Conservation (phyloP, 2,329 filamentous ascomycete genomes). For the Polytolypa hystricis region DNA sequence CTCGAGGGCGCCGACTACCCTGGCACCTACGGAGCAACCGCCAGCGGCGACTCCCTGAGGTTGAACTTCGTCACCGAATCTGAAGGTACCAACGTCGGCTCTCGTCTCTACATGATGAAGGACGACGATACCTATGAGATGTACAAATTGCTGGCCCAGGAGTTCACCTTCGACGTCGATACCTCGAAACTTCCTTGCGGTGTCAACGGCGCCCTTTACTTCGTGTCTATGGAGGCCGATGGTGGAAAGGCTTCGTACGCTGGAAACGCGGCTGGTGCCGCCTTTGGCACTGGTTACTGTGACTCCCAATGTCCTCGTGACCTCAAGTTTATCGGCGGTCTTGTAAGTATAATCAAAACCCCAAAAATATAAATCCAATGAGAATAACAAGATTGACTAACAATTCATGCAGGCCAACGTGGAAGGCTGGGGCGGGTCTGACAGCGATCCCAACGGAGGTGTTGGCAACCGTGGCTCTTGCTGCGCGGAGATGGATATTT, state of each 20-base stretch:
- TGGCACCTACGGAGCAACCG: conserved; percentile 36
- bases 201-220: conserved; percentile 55
- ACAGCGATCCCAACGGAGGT: conserved; percentile 41
- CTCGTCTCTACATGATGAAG: conserved; percentile 51
- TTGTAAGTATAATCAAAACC: conserved; percentile 21
- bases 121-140: conserved; percentile 47
- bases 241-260: not conserved
- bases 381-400: not conserved
- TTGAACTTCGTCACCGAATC: conserved; percentile 32
- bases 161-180: conserved; percentile 58
- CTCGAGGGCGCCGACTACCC: conserved; percentile 42
- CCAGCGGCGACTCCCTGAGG: conserved; percentile 33
- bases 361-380: not conserved
- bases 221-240: conserved; percentile 40
- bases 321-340: conserved; percentile 40
- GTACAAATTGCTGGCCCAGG: conserved; percentile 50
- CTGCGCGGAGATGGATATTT: conserved; percentile 54
- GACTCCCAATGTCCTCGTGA: conserved; percentile 41
- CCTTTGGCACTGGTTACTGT: conserved; percentile 48
- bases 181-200: conserved; percentile 53
- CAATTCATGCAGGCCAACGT: conserved; percentile 34
- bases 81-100: conserved; percentile 19
- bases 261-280: conserved; percentile 35
- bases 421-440: conserved; percentile 36
- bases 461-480: conserved; percentile 42